Evolutionary conservation across 2,329 filamentous ascomycete genomes (phyloP).

Genomic region (Dryadomyces quercus-mongolicae): DNA sequence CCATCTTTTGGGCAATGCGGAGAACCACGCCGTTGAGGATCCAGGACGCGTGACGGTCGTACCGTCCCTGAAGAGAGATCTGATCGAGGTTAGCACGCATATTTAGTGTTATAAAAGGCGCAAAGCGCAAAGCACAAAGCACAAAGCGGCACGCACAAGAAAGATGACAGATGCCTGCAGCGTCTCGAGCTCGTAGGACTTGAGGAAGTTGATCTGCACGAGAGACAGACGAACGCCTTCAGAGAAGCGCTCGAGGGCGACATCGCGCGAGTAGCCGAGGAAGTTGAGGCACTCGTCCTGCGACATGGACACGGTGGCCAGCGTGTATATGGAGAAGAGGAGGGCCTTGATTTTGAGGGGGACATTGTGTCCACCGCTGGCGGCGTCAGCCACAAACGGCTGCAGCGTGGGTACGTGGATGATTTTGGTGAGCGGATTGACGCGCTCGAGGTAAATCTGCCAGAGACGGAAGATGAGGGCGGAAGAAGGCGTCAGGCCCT

Average conservation of each 20-base stretch:
- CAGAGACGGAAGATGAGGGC: conserved; percentile 59
- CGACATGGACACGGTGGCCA: conserved; percentile 43
- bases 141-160: conserved; percentile 26
- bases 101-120: not conserved
- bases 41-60: conserved; percentile 48
- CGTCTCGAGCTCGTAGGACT: conserved; percentile 43
- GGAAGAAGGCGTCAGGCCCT: conserved; percentile 50
- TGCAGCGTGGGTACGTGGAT: conserved; percentile 63
- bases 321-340: conserved; percentile 53
- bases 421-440: conserved; percentile 61
- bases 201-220: conserved; percentile 42
- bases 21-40: conserved; percentile 48
- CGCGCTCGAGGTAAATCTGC: conserved; percentile 62
- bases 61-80: conserved; percentile 44
- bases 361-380: conserved; percentile 40
- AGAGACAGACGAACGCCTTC: conserved; percentile 38
- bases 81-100: conserved; percentile 14
- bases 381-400: conserved; percentile 50
- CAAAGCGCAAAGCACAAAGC: not conserved
- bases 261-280: conserved; percentile 35
- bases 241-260: conserved; percentile 38
- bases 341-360: conserved; percentile 48
- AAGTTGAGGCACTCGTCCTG: conserved; percentile 42
- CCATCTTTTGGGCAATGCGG: conserved; percentile 55
- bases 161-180: conserved; percentile 49